Conservation (phyloP, 805 yeast species). For the Wickerhamiella alocasiicola region DNA sequence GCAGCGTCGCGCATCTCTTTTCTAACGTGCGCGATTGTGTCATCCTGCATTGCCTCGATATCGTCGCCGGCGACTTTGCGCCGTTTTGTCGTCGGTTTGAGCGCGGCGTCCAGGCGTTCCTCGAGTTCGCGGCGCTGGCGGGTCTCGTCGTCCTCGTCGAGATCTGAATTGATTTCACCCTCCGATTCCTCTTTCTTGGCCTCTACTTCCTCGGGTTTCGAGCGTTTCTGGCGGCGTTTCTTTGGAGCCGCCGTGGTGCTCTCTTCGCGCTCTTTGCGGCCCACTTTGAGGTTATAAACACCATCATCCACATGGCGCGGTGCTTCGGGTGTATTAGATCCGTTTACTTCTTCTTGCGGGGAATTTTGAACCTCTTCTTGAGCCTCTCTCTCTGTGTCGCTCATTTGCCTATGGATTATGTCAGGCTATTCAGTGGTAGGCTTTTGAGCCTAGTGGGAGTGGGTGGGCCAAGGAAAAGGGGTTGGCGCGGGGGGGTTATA, state of each 20-base stretch:
- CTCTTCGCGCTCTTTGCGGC: constrained; percentile 13
- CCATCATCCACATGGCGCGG: constrained; percentile 28
- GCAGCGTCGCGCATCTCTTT: constrained; percentile 77
- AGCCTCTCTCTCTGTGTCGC: no score
- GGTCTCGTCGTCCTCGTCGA: constrained; percentile 21
- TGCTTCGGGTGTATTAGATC: background rate
- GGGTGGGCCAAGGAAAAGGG: no score
- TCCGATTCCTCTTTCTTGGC: constrained; percentile 16
- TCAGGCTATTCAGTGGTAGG: no score
- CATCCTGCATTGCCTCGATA: constrained; percentile 90
- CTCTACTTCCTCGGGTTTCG: constrained; percentile 12
- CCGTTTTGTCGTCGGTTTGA: constrained; percentile 51
- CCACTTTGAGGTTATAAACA: constrained; percentile 28
- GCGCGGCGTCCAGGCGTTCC: constrained; percentile 62
- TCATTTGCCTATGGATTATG: no score
- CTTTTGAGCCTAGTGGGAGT: no score
- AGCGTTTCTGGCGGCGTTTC: constrained; percentile 13
- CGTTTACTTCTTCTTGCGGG: no score
- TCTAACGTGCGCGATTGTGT: constrained; percentile 65
- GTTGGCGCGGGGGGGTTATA: no score
- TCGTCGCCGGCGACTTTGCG: constrained; percentile 79
- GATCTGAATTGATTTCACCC: constrained; percentile 6
- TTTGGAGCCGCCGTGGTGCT: constrained; percentile 13
- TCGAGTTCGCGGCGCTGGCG: constrained; percentile 67
- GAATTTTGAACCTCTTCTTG: no score